Conservation (phyloP, 495 filamentous ascomycete genomes). For the Penicillium fimorum region DNA sequence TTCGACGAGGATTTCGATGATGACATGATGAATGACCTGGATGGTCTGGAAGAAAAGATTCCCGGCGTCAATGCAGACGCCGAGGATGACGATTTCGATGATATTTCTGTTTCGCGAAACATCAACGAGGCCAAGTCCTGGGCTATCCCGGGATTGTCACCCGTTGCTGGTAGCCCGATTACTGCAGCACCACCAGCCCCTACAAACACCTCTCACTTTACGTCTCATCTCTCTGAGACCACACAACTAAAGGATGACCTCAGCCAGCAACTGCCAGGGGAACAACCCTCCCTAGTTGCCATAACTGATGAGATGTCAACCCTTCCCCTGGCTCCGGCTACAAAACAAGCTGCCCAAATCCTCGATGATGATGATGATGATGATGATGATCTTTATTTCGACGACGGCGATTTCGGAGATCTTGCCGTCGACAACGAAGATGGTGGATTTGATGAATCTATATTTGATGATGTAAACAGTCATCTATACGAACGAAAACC, state of each 20-base stretch:
- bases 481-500: slow-evolving; percentile 47
- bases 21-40: slow-evolving; percentile 67
- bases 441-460: slow-evolving; percentile 69
- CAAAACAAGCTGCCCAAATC: slow-evolving; percentile 5
- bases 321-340: slow-evolving; percentile 1
- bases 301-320: background rate
- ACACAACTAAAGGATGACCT: background rate
- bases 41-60: slow-evolving; percentile 72
- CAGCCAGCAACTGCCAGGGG: background rate
- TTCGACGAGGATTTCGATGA: slow-evolving; percentile 62
- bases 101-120: slow-evolving; percentile 28
- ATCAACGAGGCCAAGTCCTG: slow-evolving; percentile 36
- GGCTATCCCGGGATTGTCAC: slow-evolving; percentile 37
- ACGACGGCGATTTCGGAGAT: slow-evolving; percentile 71
- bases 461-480: slow-evolving; percentile 67
- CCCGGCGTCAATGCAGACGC: slow-evolving; percentile 71
- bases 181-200: slow-evolving; percentile 23
- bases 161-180: slow-evolving; percentile 39
- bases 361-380: slow-evolving; percentile 54
- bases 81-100: slow-evolving; percentile 50
- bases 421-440: slow-evolving; percentile 48
- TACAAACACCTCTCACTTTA: slow-evolving; percentile 2
- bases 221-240: background rate
- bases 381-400: slow-evolving; percentile 77
- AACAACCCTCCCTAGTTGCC: slow-evolving; percentile 1